Base-by-base conservation (phyloP, 345 rosid genomes). In the Triadica sebifera region DNA sequence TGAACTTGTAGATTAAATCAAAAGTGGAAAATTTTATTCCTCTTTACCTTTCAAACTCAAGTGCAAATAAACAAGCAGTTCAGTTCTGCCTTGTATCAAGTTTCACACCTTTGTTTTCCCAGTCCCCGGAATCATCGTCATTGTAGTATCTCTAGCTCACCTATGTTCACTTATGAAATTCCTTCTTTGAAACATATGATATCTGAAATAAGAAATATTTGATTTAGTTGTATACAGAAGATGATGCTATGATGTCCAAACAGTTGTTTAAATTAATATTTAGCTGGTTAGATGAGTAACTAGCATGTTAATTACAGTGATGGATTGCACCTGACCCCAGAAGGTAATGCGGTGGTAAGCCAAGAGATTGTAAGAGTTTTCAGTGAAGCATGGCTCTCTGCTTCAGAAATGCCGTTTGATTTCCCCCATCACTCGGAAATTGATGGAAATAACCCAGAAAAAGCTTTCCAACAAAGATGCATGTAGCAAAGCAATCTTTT, bases 381-480 rank as follows among this genome's bases (percentile, higher is more conserved):
- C 72, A 79, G 53, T 56, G 93, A 84, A 84, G 90, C 97, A 57
- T 79, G 92, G 93, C 90, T 91, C 58, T 52, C 81, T 37, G 89
- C 98, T 56, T 89, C 72, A 50, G 95, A 82, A 78, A 91, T 91
- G 95, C 93, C 97, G 0, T 52, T 55, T n/a, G 98, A 94, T 87
- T 86, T 88, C 80, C 97, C 98, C 74, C 88, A 81, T 81, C 90
- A 88, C 80, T 88, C 90, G 0, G 79, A 78, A 60, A 89, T 92
- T 60, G 97, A 89, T 45, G 87, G 83, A 56, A 67, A 85, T 53
- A 81, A 87, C 62, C 97, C 98, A 1, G 90, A 82, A 34, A 91
- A 83, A 79, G 88, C 91, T 75, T 94, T 94, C 62, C 81, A 82
- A 50, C 85, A 79, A 6, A 83, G 52, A 67, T 85, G 89, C 84